Base-by-base conservation (phyloP, 148 eudicot species). In the Tetragonia tetragonoides region DNA sequence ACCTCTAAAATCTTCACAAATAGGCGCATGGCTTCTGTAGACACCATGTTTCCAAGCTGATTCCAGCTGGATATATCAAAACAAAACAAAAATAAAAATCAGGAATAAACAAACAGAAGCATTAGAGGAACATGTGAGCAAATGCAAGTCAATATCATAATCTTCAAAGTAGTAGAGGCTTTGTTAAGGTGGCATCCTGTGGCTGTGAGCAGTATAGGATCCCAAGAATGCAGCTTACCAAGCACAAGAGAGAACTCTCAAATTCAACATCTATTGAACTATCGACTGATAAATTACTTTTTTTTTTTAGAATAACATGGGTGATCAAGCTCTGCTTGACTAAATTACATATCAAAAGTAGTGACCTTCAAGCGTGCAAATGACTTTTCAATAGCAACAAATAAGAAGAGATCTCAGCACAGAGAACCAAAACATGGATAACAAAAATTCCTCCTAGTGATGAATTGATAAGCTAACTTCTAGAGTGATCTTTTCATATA, bases 1-100 rank as follows among this genome's bases (percentile, higher is more conserved):
- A 95, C 99, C 97, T 95, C 99, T 70, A 93, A 85, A 82, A 93
- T 93, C 87, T 93, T 95, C 78, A 95, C 99, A 88, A 95, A 95
- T 53, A 93, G 90, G 75, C 98, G 97, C 99, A 95, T 95, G 80
- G 99, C 99, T 83, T 95, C 99, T 40, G 97, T 87, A 77, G 98
- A 84, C 59, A 94, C 92, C 97, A 95, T 95, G 83, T 86, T 88
- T 72, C 91, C 97, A 77, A 93, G 95, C 76, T 87, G 91, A 83
- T 87, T 86, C 99, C 99, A 95, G 85, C 99, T 95, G 89, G 80
- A 91, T 54, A 75, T 67, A 79, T 16, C 12, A 3, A 9, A 60
- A 60, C n/a, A n/a, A 70, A 67, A 62, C 3, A 49, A 51, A 51
- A 73, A 72, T 10, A 56, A 65, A 66, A 23, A 68, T 34, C 78